Evolutionary conservation across 2,329 filamentous ascomycete species (phyloP).

Genomic region (Hymenoscyphus repandus): DNA sequence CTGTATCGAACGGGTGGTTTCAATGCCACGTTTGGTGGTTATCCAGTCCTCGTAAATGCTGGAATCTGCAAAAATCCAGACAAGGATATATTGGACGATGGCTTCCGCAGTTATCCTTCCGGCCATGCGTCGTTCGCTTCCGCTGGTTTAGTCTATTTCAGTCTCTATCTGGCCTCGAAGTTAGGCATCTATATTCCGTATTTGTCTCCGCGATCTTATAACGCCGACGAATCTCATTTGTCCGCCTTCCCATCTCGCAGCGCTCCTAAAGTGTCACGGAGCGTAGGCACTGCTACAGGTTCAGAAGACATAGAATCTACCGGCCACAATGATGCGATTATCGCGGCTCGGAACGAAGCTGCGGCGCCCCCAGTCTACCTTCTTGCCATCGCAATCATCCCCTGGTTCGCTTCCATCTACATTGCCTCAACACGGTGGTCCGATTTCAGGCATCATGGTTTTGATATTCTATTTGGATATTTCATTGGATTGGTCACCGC

Average conservation of each 20-base stretch:
- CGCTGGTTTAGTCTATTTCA: conserved; percentile 77
- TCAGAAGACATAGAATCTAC: conserved; percentile 12
- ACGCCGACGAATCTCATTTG: conserved; percentile 45
- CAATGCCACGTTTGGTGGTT: conserved; percentile 42
- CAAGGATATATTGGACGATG: conserved; percentile 60
- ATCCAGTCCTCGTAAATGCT: conserved; percentile 63
- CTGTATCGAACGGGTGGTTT: conserved; percentile 58
- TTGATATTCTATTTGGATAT: conserved; percentile 85
- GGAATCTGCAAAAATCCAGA: conserved; percentile 69
- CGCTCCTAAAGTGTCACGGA: conserved; percentile 32
- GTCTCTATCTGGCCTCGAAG: conserved; percentile 81
- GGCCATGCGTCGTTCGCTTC: conserved; percentile 73
- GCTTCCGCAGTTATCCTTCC: conserved; percentile 79
- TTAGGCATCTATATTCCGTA: conserved; percentile 71
- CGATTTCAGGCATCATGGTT: conserved; percentile 85
- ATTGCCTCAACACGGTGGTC: conserved; percentile 82
- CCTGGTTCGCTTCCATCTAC: conserved; percentile 71
- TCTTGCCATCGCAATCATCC: conserved; percentile 62
- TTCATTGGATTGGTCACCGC: conserved; percentile 67
- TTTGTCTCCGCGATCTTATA: conserved; percentile 46
- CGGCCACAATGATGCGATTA: conserved; percentile 26
- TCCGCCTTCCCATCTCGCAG: conserved; percentile 72
- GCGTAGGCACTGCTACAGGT: neutral
- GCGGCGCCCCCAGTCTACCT: conserved; percentile 81
- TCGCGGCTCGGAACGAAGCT: conserved; percentile 63